Conservation (phyloP, 371 early-diverging fungal genomes). For the Batrachochytrium dendrobatidis region DNA sequence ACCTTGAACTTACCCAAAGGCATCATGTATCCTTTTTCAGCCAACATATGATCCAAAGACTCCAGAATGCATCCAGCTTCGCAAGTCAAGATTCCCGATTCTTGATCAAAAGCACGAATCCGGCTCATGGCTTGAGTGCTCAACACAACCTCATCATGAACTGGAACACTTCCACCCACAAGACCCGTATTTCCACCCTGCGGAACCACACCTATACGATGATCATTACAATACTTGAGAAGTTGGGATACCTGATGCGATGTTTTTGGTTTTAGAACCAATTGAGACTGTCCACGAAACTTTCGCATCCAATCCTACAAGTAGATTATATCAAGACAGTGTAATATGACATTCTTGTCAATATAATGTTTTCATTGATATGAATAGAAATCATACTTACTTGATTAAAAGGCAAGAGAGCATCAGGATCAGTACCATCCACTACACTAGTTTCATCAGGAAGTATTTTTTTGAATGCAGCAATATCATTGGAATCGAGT, state of each 20-base stretch:
- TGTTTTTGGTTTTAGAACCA: slow-evolving; percentile 81
- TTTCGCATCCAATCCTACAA: slow-evolving; percentile 83
- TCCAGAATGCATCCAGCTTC: slow-evolving; percentile 90
- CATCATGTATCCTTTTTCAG: slow-evolving; percentile 72
- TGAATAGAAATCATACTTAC: slow-evolving; percentile 21
- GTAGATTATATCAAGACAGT: neutral
- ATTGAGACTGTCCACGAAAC: slow-evolving; percentile 73
- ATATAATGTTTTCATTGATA: neutral
- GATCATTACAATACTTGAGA: slow-evolving; percentile 78
- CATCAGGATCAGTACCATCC: slow-evolving; percentile 16
- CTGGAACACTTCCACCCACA: slow-evolving; percentile 83
- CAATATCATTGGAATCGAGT: slow-evolving; percentile 51
- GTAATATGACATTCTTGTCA: neutral
- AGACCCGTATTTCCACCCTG: slow-evolving; percentile 96
- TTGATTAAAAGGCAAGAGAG: slow-evolving; percentile 26
- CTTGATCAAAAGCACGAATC: slow-evolving; percentile 68
- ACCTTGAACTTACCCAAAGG: slow-evolving; percentile 50
- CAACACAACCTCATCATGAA: slow-evolving; percentile 89
- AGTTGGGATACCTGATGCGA: slow-evolving; percentile 80
- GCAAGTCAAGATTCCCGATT: slow-evolving; percentile 74
- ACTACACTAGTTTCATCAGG: slow-evolving; percentile 21
- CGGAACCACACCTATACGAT: slow-evolving; percentile 84
- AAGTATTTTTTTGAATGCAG: slow-evolving; percentile 47
- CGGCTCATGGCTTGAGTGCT: slow-evolving; percentile 64
- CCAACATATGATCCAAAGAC: slow-evolving; percentile 67